Conservation (phyloP, 1,284 basidiomycete genomes). For the Malassezia dermatis region DNA sequence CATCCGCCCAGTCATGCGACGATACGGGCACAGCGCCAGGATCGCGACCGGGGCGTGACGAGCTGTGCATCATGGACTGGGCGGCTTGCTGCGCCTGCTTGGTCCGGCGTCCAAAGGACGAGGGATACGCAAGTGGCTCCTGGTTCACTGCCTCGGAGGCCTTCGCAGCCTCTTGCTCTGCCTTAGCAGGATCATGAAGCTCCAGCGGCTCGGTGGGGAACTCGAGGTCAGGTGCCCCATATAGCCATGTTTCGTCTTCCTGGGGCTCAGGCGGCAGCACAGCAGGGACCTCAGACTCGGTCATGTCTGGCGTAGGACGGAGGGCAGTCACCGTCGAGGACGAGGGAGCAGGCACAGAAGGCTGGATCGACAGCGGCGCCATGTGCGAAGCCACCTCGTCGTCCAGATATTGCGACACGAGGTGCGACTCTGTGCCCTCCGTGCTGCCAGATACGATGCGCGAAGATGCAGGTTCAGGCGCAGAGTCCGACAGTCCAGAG, state of each 20-base stretch:
- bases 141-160: constrained; percentile 7
- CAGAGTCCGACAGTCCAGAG: neutral
- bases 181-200: neutral
- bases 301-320: neutral
- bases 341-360: neutral
- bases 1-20: constrained; percentile 14
- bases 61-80: neutral
- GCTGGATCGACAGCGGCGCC: neutral
- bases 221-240: neutral
- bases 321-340: neutral
- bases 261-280: neutral
- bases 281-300: neutral
- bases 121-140: constrained; percentile 22
- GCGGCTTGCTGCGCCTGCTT: constrained; percentile 15
- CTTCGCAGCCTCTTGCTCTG: neutral
- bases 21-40: neutral
- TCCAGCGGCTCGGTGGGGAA: neutral
- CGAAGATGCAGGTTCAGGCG: neutral
- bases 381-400: neutral
- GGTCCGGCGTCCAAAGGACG: constrained; percentile 34
- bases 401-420: constrained; percentile 1
- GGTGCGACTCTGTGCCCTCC: neutral
- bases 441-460: neutral
- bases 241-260: neutral
- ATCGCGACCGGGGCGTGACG: constrained; percentile 7